These are phyloP conservation scores for Mycena alexandri DNA, from an alignment of 768 basidiomycete species.

Conservation along the genomic window DNA sequence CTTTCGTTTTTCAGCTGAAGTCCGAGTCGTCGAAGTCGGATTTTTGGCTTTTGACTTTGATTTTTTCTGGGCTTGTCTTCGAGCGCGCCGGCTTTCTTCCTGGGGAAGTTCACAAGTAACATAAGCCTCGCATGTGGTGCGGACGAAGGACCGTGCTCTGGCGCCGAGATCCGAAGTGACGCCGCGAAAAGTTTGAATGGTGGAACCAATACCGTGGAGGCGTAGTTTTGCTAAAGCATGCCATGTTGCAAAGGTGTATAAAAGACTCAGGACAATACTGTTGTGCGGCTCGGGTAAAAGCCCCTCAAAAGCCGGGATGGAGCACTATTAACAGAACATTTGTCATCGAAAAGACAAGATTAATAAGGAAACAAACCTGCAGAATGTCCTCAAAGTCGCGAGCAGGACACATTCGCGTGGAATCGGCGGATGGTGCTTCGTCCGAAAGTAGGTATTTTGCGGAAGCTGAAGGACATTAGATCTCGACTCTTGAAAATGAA, in stretches of 20 bases:
- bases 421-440: no score
- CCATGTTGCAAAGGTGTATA: not conserved
- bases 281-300: constrained; percentile 1
- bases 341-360: no score
- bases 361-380: no score
- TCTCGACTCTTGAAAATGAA: no score
- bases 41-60: not conserved
- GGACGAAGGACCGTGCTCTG: not conserved
- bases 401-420: no score
- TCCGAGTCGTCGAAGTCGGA: not conserved
- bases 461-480: no score
- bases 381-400: no score
- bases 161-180: not conserved
- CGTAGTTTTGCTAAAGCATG: not conserved
- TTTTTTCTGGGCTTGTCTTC: constrained; percentile 2
- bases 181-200: not conserved
- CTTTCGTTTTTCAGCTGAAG: not conserved
- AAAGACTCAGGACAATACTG: not conserved
- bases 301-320: not conserved
- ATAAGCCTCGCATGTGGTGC: constrained; percentile 5
- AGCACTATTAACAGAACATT: not conserved
- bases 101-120: constrained; percentile 39
- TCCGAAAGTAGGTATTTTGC: no score
- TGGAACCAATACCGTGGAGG: not conserved
- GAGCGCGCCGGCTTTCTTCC: constrained; percentile 32